Conservation (phyloP, 805 yeast genomes). For the Maudiozyma pseudohumilis region DNA sequence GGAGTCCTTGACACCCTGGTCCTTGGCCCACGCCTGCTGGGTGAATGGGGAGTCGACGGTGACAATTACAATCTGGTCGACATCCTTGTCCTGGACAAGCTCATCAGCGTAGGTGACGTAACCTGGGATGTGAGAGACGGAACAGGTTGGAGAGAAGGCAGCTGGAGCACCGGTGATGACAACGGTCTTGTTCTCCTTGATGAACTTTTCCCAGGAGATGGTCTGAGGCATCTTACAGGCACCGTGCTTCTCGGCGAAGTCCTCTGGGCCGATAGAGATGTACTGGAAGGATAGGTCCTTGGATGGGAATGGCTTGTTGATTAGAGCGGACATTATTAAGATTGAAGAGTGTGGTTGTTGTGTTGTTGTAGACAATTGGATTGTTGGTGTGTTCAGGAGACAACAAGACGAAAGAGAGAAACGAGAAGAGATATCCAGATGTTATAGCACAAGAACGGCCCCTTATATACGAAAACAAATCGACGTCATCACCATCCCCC, state of each 20-base stretch:
- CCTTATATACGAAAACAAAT: too few relatives aligned
- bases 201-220: conserved; percentile 20
- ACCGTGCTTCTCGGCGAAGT: conserved; percentile 16
- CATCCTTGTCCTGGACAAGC: conserved; percentile 45
- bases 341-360: too few relatives aligned
- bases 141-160: conserved; percentile 80
- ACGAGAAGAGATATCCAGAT: too few relatives aligned
- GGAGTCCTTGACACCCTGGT: conserved; percentile 27
- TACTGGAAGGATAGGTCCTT: conserved; percentile 25
- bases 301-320: conserved; percentile 20
- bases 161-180: conserved; percentile 75
- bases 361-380: too few relatives aligned
- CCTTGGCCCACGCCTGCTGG: conserved; percentile 53
- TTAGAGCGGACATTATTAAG: conserved; percentile 51
- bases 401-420: too few relatives aligned
- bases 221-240: conserved; percentile 25
- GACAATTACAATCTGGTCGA: conserved; percentile 52
- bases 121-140: conserved; percentile 63
- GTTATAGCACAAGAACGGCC: too few relatives aligned
- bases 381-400: too few relatives aligned
- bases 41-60: conserved; percentile 69
- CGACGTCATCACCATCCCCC: too few relatives aligned
- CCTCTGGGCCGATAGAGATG: conserved; percentile 17
- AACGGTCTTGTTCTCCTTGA: conserved; percentile 38
- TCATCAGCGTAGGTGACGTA: conserved; percentile 41